Evolutionary conservation across 148 eudicot genomes (phyloP).

Genomic region (Selenicereus undatus): DNA sequence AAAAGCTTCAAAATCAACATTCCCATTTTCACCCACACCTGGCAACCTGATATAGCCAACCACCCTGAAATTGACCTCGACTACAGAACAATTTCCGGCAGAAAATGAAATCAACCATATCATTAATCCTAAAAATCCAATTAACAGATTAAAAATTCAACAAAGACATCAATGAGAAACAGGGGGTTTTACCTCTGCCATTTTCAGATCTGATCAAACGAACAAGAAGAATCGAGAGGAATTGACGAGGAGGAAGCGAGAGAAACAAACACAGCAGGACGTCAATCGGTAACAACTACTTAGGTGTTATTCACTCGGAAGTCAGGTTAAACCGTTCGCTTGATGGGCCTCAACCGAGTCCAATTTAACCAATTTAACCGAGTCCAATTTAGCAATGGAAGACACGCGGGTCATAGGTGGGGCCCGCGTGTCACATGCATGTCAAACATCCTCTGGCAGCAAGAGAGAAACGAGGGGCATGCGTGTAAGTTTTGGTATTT

Average conservation of each 20-base stretch:
- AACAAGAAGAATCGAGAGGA: neutral
- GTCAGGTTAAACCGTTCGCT: neutral
- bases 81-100: neutral
- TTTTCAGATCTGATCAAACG: neutral
- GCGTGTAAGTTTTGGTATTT: too few relatives aligned
- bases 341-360: neutral
- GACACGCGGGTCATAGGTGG: too few relatives aligned
- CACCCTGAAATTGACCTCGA: neutral
- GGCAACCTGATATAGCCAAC: neutral
- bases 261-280: neutral
- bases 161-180: neutral
- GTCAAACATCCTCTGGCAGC: too few relatives aligned
- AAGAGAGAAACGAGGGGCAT: too few relatives aligned
- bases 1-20: neutral
- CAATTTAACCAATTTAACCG: neutral
- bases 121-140: neutral
- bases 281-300: neutral
- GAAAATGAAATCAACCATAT: neutral
- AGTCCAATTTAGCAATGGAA: too few relatives aligned
- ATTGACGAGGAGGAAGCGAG: neutral
- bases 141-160: neutral
- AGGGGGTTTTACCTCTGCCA: neutral
- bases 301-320: neutral
- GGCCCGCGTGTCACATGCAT: too few relatives aligned
- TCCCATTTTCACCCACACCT: neutral